Conservation (phyloP, 441 rosid species). For the Capsella rubella region DNA sequence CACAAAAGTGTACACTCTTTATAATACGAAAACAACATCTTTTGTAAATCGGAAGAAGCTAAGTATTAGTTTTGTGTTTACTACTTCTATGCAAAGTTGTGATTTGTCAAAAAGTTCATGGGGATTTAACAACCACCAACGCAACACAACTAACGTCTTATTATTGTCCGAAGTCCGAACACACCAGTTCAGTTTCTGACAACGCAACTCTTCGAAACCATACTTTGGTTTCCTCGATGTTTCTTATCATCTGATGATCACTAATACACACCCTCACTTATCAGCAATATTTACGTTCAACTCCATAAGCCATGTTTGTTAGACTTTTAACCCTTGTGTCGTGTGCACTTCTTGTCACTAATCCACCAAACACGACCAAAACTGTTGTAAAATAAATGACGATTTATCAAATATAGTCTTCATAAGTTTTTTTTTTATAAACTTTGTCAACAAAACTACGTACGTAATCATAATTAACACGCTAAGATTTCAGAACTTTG, state of each 20-base stretch:
- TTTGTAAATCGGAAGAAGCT: too few relatives aligned
- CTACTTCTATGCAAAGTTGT: too few relatives aligned
- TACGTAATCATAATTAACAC: slow-evolving; percentile 46
- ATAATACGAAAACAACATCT: too few relatives aligned
- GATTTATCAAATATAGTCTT: slow-evolving; percentile 3
- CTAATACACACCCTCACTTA: not conserved
- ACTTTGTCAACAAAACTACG: slow-evolving; percentile 40
- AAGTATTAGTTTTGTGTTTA: too few relatives aligned
- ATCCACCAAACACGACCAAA: slow-evolving; percentile 38
- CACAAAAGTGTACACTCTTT: too few relatives aligned
- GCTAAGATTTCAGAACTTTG: slow-evolving; percentile 23
- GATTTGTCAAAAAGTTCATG: too few relatives aligned
- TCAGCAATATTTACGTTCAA: not conserved
- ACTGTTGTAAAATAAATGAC: not conserved
- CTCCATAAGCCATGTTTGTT: slow-evolving; percentile 25
- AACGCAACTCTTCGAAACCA: slow-evolving; percentile 12
- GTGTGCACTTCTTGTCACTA: slow-evolving; percentile 37
- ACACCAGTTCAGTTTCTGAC: not conserved
- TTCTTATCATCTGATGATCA: not conserved
- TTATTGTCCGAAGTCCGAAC: not conserved
- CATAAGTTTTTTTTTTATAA: not conserved
- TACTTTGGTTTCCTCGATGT: slow-evolving; percentile 28
- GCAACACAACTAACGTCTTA: not conserved
- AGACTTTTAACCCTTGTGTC: slow-evolving; percentile 15
- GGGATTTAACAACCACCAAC: not conserved